Evolutionary conservation across 2,329 filamentous ascomycete genomes (phyloP), one percentile per base, ranked within the genome.

Genomic region (Fusarium dimerum): DNA sequence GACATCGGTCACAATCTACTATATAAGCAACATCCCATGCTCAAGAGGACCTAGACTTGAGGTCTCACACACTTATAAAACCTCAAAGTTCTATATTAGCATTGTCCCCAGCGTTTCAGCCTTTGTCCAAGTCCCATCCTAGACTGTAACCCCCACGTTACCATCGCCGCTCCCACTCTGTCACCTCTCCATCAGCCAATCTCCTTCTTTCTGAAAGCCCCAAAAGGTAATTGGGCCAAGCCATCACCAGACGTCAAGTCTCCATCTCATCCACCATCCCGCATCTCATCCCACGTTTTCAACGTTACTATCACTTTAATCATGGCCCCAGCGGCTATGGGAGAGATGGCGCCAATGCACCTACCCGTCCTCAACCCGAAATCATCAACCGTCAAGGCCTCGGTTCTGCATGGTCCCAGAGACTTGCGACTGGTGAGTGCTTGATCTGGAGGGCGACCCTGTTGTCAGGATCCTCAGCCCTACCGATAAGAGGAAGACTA

Each of bases 281-380:
- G 80, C 75, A 15, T 76, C 9, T 86, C 88, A 89, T 41, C 81
- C 85, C 29, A 89, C 76, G 2, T 86, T 86, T 57, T 78, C 52
- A 55, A 52, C 56, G 50, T 59, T 49, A 55, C 43, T 50, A 42
- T 59, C 50, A 45, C 54, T 26, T 26, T 50, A 51, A 70, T 58
- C 47, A 81, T 81, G 79, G 77, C 78, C 63, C 78, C 79, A 66
- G 76, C 76, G 61, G 78, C 78, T 61, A 76, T 72, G 58, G 66
- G 68, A 64, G 75, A 78, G 62, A 68, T 66, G 54, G 65, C 69
- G 57, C 70, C 75, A 67, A 73, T 73, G 73, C 75, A 76, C 61
- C 66, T 75, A 68, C 71, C 75, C 67, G 67, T 70, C 54, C 67
- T 70, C 60, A 52, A 57, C 47, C 69, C 71, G 18, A 78, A 79